Conservation (phyloP, 2,329 filamentous ascomycete species). For the Dactylellina haptotyla region DNA sequence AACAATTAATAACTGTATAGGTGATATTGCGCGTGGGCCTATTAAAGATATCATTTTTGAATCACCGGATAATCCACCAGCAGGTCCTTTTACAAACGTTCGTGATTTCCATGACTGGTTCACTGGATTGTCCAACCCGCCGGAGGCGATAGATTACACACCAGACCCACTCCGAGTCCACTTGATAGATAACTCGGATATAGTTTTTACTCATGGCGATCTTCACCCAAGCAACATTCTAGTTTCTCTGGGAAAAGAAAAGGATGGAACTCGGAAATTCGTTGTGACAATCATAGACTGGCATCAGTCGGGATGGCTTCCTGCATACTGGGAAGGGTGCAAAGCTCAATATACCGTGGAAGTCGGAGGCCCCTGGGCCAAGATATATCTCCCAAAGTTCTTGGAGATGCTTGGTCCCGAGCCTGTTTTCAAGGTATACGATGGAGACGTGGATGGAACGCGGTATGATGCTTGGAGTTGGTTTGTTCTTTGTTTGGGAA, state of each 20-base stretch:
- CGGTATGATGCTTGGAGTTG: conserved; percentile 13
- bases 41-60: not conserved
- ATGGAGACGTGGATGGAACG: conserved; percentile 1
- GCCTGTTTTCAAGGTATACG: not conserved
- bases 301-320: conserved; percentile 61
- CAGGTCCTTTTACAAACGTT: not conserved
- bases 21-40: not conserved
- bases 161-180: conserved; percentile 53
- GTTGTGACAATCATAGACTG: conserved; percentile 60
- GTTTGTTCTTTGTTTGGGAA: conserved; percentile 12
- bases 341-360: conserved; percentile 55
- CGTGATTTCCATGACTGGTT: not conserved
- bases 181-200: conserved; percentile 56
- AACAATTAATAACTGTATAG: not conserved
- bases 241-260: conserved; percentile 55
- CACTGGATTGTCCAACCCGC: conserved; percentile 52
- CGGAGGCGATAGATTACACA: conserved; percentile 56
- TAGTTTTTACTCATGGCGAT: conserved; percentile 61
- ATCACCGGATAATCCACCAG: not conserved
- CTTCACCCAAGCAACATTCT: conserved; percentile 60
- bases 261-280: not conserved
- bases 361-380: not conserved
- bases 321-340: conserved; percentile 61
- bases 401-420: conserved; percentile 10
- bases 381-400: conserved; percentile 7